These are phyloP conservation scores for Chalciporus sp. DNA, from an alignment of 1,284 basidiomycete genomes.

Conservation along the genomic window DNA sequence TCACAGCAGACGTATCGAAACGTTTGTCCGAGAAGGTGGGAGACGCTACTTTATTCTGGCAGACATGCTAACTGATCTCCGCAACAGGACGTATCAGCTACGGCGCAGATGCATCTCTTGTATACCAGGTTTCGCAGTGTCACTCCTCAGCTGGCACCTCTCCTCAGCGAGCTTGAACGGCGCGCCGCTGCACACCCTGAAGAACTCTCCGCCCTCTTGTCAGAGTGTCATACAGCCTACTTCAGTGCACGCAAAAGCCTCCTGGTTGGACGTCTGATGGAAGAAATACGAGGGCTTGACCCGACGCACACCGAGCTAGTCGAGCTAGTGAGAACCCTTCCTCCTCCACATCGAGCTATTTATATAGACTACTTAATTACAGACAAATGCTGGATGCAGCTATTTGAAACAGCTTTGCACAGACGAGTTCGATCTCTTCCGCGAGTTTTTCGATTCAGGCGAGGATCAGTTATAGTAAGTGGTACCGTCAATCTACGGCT, in stretches of 20 bases:
- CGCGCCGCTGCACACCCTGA: constrained; percentile 72
- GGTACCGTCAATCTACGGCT: not conserved
- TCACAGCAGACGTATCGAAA: constrained; percentile 74
- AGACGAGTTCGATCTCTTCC: constrained; percentile 85
- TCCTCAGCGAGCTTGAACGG: constrained; percentile 83
- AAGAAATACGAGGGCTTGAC: constrained; percentile 83
- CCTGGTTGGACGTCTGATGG: constrained; percentile 68
- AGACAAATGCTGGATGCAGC: constrained; percentile 88
- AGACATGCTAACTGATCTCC: constrained; percentile 1
- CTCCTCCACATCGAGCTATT: not conserved
- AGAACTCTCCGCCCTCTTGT: constrained; percentile 74
- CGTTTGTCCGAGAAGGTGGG: constrained; percentile 73
- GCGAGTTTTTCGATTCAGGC: constrained; percentile 84
- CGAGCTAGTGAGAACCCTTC: constrained; percentile 62
- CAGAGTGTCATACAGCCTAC: constrained; percentile 86
- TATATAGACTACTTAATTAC: constrained; percentile 6
- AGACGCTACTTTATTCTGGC: not conserved
- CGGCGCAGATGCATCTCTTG: constrained; percentile 81
- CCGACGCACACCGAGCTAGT: constrained; percentile 80
- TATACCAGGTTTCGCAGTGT: constrained; percentile 86
- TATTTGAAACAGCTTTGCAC: constrained; percentile 89
- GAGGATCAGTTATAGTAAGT: constrained; percentile 85
- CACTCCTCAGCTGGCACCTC: constrained; percentile 69
- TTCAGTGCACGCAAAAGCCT: constrained; percentile 72
- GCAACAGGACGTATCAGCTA: constrained; percentile 76